Evolutionary conservation across 257 asterid species (phyloP), one percentile per base, ranked within the genome.

Genomic region (Linderniella brevidens): DNA sequence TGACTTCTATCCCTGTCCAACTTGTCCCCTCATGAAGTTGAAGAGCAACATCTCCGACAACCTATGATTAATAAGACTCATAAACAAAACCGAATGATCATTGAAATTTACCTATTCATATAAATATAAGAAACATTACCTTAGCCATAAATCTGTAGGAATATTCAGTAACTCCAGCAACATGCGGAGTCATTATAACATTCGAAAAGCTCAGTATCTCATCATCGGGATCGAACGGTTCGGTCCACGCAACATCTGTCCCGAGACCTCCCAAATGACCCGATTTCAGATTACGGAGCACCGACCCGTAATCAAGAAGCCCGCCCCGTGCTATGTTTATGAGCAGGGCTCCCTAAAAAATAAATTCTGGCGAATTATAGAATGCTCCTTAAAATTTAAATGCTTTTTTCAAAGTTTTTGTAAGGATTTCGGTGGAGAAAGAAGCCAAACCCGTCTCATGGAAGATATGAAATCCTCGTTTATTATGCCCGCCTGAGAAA

Each of bases 231-330:
- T 90, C 92, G 61, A 90, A 84, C 48, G 98, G 98, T 60, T 88
- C 98, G 7, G 72, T 64, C 98, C 98, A 88, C 9, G 96, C 85
- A 60, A 88, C 98, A 58, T 85, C 98, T 19, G 74, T 90, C 56
- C 94, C 98, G 65, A 90, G 61, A 41, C 96, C 98, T 48, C 98
- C 98, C 77, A 90, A 62, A 60, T 90, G 94, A 17, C 96, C 92
- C 0, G 78, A 62, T 67, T 81, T 49, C 14, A 90, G 85, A 64
- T 85, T 63, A 64, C 63, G 37, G 52, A 74, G 60, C 38, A 90
- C 83, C 1, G 93, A 92, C 19, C 73, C 68, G 42, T 90, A 90
- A 62, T 79, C 86, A 66, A 90, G 70, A 35, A 85, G 85, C 19
- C 92, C 87, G 1, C 98, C 98, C 58, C 98, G 87, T 11, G 94